These are phyloP conservation scores for Xylaria scruposa DNA, from an alignment of 495 filamentous ascomycete genomes.

Conservation along the genomic window DNA sequence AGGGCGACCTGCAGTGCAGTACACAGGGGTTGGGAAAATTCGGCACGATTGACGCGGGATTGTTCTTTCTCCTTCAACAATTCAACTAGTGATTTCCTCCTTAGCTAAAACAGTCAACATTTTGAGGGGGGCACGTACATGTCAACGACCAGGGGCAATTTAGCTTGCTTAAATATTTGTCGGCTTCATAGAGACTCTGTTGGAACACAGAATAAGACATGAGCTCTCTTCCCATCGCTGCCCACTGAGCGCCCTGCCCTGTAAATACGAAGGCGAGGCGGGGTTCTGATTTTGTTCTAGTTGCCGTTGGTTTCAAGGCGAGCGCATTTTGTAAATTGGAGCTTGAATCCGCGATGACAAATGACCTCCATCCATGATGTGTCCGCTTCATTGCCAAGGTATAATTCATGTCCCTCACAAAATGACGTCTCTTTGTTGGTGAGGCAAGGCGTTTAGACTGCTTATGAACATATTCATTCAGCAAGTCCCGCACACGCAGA, in stretches of 20 bases:
- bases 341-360: constrained; percentile 17
- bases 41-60: constrained; percentile 46
- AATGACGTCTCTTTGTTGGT: background rate
- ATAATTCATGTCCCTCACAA: constrained; percentile 28
- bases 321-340: background rate
- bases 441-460: background rate
- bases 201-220: constrained; percentile 31
- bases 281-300: constrained; percentile 1
- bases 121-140: constrained; percentile 26
- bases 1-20: constrained; percentile 57
- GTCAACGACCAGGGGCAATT: constrained; percentile 36
- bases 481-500: constrained; percentile 9
- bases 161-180: constrained; percentile 29
- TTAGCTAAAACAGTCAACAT: background rate
- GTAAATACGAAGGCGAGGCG: constrained; percentile 41
- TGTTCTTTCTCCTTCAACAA: constrained; percentile 12
- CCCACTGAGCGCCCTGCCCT: constrained; percentile 50
- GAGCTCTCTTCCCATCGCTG: constrained; percentile 54
- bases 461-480: constrained; percentile 12
- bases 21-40: constrained; percentile 53
- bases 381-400: constrained; percentile 39
- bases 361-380: constrained; percentile 34
- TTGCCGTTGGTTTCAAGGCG: constrained; percentile 5
- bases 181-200: constrained; percentile 27
- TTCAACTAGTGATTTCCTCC: constrained; percentile 16